phyloP scores from a whole-genome alignment of 1,284 basidiomycete species.

The Ceratorhiza oryzae-sativae region DNA sequence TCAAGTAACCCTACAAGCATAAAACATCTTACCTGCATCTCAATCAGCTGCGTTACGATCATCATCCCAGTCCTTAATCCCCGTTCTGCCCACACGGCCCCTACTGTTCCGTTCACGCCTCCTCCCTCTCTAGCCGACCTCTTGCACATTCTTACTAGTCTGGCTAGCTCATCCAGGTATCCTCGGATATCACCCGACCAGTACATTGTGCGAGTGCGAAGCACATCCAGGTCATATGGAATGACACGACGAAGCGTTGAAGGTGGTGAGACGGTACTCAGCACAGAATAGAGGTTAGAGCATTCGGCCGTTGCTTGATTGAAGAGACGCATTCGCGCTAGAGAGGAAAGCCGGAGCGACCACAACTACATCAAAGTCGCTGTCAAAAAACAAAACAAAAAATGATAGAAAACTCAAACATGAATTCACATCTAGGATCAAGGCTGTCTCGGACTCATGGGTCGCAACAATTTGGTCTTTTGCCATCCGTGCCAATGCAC shows the following conservation, averaged over 20 bases:
- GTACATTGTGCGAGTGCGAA: constrained; percentile 71
- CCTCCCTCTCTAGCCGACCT: constrained; percentile 59
- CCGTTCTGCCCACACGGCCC: constrained; percentile 77
- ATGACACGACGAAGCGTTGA: constrained; percentile 49
- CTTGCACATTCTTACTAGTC: constrained; percentile 79
- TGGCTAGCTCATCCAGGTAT: constrained; percentile 78
- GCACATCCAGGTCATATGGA: constrained; percentile 81
- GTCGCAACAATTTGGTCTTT: constrained; percentile 73
- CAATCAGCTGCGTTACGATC: constrained; percentile 73
- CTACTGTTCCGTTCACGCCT: constrained; percentile 51
- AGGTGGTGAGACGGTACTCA: constrained; percentile 62
- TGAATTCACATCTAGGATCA: constrained; percentile 66
- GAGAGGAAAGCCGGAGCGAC: constrained; percentile 77
- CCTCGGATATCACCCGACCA: constrained; percentile 77
- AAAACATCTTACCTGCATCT: constrained; percentile 76
- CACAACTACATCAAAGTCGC: constrained; percentile 71
- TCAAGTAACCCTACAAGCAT: too few relatives aligned
- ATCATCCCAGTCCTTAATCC: constrained; percentile 72
- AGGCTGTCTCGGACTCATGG: constrained; percentile 67
- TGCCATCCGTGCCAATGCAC: constrained; percentile 77
- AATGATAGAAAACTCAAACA: too few relatives aligned
- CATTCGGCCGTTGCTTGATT: constrained; percentile 82
- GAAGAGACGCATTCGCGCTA: constrained; percentile 79
- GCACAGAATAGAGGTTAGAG: constrained; percentile 76
- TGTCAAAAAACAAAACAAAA: too few relatives aligned